These are phyloP conservation scores for Tylopilus intermedius DNA, from an alignment of 768 basidiomycete species.

Conservation along the genomic window DNA sequence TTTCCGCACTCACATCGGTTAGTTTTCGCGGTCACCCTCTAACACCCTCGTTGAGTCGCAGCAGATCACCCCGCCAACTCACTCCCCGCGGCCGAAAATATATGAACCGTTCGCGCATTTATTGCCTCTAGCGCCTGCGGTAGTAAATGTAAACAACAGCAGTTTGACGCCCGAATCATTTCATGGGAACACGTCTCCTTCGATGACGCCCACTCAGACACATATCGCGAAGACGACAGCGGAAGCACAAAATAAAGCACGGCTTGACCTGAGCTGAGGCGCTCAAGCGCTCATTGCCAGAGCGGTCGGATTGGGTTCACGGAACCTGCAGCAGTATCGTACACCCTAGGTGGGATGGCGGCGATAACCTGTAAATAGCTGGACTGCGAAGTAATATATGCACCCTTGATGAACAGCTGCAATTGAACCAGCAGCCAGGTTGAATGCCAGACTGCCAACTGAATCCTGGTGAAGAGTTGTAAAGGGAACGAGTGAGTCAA, in stretches of 20 bases:
- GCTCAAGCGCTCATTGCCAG: neutral
- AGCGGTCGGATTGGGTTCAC: neutral
- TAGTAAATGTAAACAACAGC: constrained; percentile 32
- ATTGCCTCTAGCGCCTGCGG: constrained; percentile 15
- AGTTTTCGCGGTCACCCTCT: constrained; percentile 23
- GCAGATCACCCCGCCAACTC: constrained; percentile 49
- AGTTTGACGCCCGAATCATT: constrained; percentile 55
- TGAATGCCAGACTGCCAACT: no score
- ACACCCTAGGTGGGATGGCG: neutral
- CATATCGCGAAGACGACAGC: constrained; percentile 8
- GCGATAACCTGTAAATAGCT: constrained; percentile 4
- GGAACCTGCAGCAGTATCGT: neutral
- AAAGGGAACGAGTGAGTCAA: no score
- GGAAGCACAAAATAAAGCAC: constrained; percentile 19
- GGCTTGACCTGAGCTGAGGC: constrained; percentile 29
- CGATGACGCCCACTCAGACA: constrained; percentile 25
- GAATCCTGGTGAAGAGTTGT: no score
- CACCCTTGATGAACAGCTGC: neutral
- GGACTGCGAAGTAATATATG: neutral
- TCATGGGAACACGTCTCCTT: constrained; percentile 54
- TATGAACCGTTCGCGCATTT: constrained; percentile 39
- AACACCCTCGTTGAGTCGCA: constrained; percentile 7
- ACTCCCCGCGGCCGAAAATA: constrained; percentile 33
- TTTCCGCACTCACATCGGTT: constrained; percentile 48
- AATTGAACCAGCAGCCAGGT: neutral